Percentiles rank a stretch among this genome's conserved stretches.
These are phyloP conservation scores for Phoma sp. DNA, from an alignment of 2,329 filamentous ascomycete species.

Conservation along the genomic window DNA sequence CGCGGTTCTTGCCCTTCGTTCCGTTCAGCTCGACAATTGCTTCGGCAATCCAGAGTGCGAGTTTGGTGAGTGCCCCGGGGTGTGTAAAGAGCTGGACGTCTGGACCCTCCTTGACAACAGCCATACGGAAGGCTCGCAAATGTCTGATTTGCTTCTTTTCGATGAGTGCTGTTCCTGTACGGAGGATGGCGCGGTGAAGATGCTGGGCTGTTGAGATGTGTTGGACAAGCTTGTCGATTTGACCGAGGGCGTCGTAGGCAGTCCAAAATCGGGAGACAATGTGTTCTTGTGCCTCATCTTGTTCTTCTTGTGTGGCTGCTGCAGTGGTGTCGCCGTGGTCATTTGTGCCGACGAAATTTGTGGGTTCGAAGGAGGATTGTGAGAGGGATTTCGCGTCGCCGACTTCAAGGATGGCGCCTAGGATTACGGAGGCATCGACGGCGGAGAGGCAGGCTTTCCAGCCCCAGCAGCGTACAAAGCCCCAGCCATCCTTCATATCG, in stretches of 20 bases:
- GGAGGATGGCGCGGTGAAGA: slow-evolving; percentile 89
- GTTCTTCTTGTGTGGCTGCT: slow-evolving; percentile 26
- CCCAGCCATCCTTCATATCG: slow-evolving; percentile 88
- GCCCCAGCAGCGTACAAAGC: slow-evolving; percentile 96
- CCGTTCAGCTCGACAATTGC: slow-evolving; percentile 89
- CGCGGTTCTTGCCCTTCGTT: slow-evolving; percentile 69
- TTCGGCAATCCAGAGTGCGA: slow-evolving; percentile 93
- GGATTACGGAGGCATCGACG: slow-evolving; percentile 89
- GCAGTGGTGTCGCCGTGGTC: slow-evolving; percentile 35
- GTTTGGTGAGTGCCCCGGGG: slow-evolving; percentile 88
- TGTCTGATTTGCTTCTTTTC: slow-evolving; percentile 95
- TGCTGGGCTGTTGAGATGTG: slow-evolving; percentile 85
- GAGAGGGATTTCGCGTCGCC: slow-evolving; percentile 63
- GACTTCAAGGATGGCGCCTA: slow-evolving; percentile 91
- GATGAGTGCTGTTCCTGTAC: slow-evolving; percentile 87
- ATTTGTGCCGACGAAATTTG: slow-evolving; percentile 37
- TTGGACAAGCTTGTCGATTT: slow-evolving; percentile 73
- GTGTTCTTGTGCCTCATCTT: slow-evolving; percentile 51
- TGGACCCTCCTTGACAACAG: slow-evolving; percentile 91
- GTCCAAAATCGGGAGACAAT: slow-evolving; percentile 62
- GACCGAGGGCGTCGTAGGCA: slow-evolving; percentile 62
- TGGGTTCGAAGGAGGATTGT: slow-evolving; percentile 39
- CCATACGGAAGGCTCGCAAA: slow-evolving; percentile 90
- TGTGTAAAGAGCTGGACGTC: slow-evolving; percentile 92
- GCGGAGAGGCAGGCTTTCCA: slow-evolving; percentile 95